These are phyloP conservation scores for Oehlia diaphana DNA, from an alignment of 192 early-diverging fungal genomes.

Conservation along the genomic window DNA sequence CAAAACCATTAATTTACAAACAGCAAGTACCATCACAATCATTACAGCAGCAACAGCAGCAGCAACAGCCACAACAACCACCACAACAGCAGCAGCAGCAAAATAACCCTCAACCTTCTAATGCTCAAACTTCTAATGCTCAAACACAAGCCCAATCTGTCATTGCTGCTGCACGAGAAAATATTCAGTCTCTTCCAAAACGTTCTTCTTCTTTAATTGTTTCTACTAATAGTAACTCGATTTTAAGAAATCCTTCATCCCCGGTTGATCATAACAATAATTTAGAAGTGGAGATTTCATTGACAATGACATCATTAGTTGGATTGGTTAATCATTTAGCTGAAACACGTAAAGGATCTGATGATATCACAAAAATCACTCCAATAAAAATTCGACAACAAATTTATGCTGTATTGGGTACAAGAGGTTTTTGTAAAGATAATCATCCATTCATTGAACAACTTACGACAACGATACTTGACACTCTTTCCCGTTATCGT, in stretches of 20 bases:
- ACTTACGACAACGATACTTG: background rate
- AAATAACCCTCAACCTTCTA: background rate
- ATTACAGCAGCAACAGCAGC: background rate
- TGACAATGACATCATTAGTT: background rate
- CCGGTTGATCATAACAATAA: background rate
- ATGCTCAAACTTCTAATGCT: background rate
- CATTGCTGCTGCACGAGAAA: background rate
- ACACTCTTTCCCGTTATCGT: slow-evolving; percentile 7
- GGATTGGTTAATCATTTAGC: background rate
- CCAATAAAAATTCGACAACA: slow-evolving; percentile 29
- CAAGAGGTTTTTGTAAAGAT: slow-evolving; percentile 22
- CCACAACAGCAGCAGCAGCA: background rate
- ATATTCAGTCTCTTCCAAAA: background rate
- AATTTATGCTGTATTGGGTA: slow-evolving; percentile 24
- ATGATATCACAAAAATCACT: slow-evolving; percentile 18
- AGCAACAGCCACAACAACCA: background rate
- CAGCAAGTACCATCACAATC: background rate
- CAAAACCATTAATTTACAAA: background rate
- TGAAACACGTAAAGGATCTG: slow-evolving; percentile 7
- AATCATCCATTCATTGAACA: slow-evolving; percentile 23
- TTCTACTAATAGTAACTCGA: background rate
- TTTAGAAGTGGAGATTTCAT: slow-evolving; percentile 15
- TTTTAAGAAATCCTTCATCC: background rate
- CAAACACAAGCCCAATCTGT: background rate
- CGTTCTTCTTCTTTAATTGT: background rate